Evolutionary conservation across 2,329 filamentous ascomycete species (phyloP), one percentile per base, ranked within the genome.

Genomic region (Onygenales sp.): DNA sequence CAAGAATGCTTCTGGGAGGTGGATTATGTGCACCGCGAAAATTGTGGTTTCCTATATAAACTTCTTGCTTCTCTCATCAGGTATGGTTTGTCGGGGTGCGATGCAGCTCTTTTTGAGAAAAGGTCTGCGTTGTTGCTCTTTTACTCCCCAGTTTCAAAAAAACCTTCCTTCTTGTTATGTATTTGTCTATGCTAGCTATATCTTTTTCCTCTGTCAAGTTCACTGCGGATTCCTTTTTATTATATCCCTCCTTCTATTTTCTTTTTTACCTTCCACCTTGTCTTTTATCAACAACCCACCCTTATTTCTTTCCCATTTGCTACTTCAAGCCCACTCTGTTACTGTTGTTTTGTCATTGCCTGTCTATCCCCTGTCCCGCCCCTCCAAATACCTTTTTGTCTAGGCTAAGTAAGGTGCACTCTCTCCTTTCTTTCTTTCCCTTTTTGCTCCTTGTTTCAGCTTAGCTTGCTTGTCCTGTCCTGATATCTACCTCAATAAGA

Each of bases 161-260:
- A 44, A 44, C 11, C 13, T 64, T 57, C 55, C 62, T 69, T 69
- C 65, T 66, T 68, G 63, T 68, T 61, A 68, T 69, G 66, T 70
- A 69, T 63, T 68, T 64, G 62, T 59, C 64, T 63, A 67, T 61
- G 63, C 60, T 68, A 66, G 66, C 66, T 64, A 64, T 67, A 60
- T 59, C 55, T 59, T 59, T 61, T 58, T 58, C 57, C 53, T 59
- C 57, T 54, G 42, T 57, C 59, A 62, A 56, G 59, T 63, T 53
- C 57, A 58, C 61, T 54, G 33, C 17, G 14, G 14, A n/a, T 31
- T 36, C n/a, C 33, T 7, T 36, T 57, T 60, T 55, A 58, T 57
- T 56, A 53, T 57, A 52, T 52, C 58, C 57, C 53, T 61, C 46
- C 55, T 59, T 57, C 51, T 55, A 8, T 17, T 31, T n/a, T 33